Base-by-base conservation (phyloP, 2,329 filamentous ascomycete species). In the Scorias spongiosa region DNA sequence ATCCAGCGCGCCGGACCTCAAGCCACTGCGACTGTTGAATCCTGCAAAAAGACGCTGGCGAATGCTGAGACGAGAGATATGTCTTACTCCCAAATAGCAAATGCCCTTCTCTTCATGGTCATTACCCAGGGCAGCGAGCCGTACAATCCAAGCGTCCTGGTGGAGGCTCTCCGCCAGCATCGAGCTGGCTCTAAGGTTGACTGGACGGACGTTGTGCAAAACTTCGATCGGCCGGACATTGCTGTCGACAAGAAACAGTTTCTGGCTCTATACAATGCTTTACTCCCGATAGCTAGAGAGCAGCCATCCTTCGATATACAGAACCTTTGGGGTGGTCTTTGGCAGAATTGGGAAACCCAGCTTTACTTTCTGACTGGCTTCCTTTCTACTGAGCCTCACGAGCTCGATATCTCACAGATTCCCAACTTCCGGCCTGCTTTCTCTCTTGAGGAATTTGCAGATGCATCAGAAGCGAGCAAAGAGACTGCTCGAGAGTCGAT, bases 321-420 rank as follows among this genome's bases (percentile, higher is more conserved):
- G 60, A 74, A 73, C 34, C 69, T 98, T 17, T 96, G 91, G 88
- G 88, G 88, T 46, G 88, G 88, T 7, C 44, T 48, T 36, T 98
- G 93, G 89, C 78, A 81, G 49, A 77, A 93, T 52, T 76, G 82
- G 11, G 80, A 93, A 49, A 85, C 91, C 0, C 89, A 96, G 51
- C 68, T 98, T 30, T 93, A 88, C n/a, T 95, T 96, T 59, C 76
- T 96, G 43, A 81, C 82, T 49, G 87, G 87, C 14, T 95, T 89
- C 59, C 72, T 89, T 17, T 84, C 83, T 3, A 74, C 88, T 45
- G 76, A 75, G 10, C 74, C 81, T 0, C 76, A 84, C 26, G 76
- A 88, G 54, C 72, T 94, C 20, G 87, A 96, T 59, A 82, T 85
- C 2, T 82, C 80, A 10, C 83, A 82, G 30, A 91, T 96, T 46